Conservation (phyloP, 306 rosid genomes). For the Acacia acuminata region DNA sequence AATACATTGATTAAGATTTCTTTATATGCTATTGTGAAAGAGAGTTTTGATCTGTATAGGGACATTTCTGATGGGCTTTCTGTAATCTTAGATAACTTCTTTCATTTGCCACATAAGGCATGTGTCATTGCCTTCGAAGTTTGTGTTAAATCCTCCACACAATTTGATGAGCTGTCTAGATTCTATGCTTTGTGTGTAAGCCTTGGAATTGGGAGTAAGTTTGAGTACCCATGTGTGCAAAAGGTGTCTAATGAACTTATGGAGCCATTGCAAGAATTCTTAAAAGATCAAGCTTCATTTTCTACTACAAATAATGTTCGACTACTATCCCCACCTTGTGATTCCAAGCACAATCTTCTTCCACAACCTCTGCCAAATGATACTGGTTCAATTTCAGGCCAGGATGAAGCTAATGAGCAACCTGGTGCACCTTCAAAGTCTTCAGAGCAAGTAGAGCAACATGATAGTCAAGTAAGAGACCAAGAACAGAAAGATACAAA, state of each 20-base stretch:
- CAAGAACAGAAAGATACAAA: background rate
- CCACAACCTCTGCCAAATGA: constrained; percentile 5
- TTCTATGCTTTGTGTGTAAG: constrained; percentile 59
- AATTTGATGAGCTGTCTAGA: constrained; percentile 66
- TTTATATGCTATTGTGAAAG: constrained; percentile 69
- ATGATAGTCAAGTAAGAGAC: background rate
- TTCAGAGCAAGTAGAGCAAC: constrained; percentile 30
- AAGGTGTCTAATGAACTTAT: constrained; percentile 74
- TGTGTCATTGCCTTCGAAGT: constrained; percentile 64
- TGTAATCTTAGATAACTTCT: constrained; percentile 71
- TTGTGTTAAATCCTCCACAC: constrained; percentile 69
- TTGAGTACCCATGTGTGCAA: constrained; percentile 77
- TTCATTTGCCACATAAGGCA: constrained; percentile 55
- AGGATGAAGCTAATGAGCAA: constrained; percentile 32
- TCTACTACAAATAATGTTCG: background rate
- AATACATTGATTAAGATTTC: constrained; percentile 54
- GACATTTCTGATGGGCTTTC: constrained; percentile 74
- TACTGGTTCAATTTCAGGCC: too few species aligned
- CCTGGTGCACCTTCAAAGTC: constrained; percentile 28
- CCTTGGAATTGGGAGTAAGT: constrained; percentile 75
- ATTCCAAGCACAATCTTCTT: background rate
- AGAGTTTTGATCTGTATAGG: constrained; percentile 71
- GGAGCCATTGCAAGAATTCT: constrained; percentile 73
- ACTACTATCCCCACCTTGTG: constrained; percentile 18
- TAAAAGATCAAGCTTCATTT: constrained; percentile 60